These are phyloP conservation scores for Penicillium sp. DNA, from an alignment of 2,329 filamentous ascomycete species.

Conservation along the genomic window DNA sequence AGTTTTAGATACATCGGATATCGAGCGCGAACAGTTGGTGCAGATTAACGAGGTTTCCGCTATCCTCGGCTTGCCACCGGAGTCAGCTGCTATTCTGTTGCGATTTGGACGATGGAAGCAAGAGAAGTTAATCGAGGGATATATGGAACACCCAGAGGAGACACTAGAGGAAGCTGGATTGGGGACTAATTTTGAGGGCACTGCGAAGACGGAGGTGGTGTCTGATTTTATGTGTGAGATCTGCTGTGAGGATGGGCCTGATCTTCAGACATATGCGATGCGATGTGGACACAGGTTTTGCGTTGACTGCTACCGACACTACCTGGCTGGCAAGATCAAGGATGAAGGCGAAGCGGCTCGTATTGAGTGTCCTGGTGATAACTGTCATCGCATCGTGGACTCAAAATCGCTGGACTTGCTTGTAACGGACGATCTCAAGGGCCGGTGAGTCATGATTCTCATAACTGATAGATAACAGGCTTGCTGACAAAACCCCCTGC, in stretches of 20 bases:
- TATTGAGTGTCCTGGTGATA: slow-evolving; percentile 88
- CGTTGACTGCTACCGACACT: slow-evolving; percentile 87
- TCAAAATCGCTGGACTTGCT: slow-evolving; percentile 82
- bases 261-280: slow-evolving; percentile 83
- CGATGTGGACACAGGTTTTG: slow-evolving; percentile 95
- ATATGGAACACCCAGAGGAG: slow-evolving; percentile 84
- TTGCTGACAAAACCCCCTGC: slow-evolving; percentile 12
- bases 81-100: slow-evolving; percentile 86
- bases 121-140: slow-evolving; percentile 88
- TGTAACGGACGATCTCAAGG: slow-evolving; percentile 57
- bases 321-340: slow-evolving; percentile 87
- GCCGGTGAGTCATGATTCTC: slow-evolving; percentile 46
- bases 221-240: slow-evolving; percentile 89
- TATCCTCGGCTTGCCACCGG: slow-evolving; percentile 84
- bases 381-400: slow-evolving; percentile 88
- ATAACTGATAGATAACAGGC: not conserved
- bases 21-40: slow-evolving; percentile 79
- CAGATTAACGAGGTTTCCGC: slow-evolving; percentile 88
- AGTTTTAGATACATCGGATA: slow-evolving; percentile 76
- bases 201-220: slow-evolving; percentile 69
- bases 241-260: slow-evolving; percentile 84
- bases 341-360: slow-evolving; percentile 93
- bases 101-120: slow-evolving; percentile 95
- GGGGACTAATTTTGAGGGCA: slow-evolving; percentile 61
- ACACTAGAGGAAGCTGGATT: slow-evolving; percentile 84